Evolutionary conservation across 2,329 filamentous ascomycete genomes (phyloP), one percentile per base, ranked within the genome.

Genomic region (Xylaria sp.): DNA sequence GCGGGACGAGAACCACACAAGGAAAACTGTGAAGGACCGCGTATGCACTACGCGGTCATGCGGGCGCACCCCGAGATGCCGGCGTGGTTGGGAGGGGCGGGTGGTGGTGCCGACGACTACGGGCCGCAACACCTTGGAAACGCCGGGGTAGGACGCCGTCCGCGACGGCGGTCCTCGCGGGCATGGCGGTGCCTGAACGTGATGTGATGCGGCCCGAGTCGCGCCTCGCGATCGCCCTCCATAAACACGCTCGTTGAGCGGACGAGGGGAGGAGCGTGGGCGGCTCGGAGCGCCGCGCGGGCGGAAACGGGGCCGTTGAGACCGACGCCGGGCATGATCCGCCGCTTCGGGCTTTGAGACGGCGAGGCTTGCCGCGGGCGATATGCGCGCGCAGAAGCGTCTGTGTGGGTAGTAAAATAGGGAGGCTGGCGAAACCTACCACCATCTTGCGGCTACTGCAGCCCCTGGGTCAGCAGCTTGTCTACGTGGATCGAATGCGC

Each of bases 321-420:
- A n/a, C n/a, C n/a, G n/a, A n/a, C n/a, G n/a, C n/a, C n/a, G n/a
- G n/a, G n/a, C n/a, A n/a, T n/a, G n/a, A n/a, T n/a, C n/a, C n/a
- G n/a, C n/a, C n/a, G n/a, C n/a, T n/a, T n/a, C n/a, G n/a, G 9
- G 57, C 50, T 26, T 63, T 62, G 53, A 72, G 60, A 54, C 52
- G 16, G 52, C 50, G 19, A 55, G 48, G 2, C 46, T 44, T 9
- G 21, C 50, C 6, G n/a, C n/a, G n/a, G n/a, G n/a, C n/a, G n/a
- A n/a, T n/a, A n/a, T n/a, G n/a, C 62, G 55, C 4, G 59, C 56
- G 18, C 65, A 55, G 54, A 66, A 61, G 20, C 66, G 64, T 59
- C 68, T 69, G 22, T 68, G 63, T 4, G 69, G 72, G 48, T 67
- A 71, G 57, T 67, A 71, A 41, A 63, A 65, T 48, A 66, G 66